Evolutionary conservation across 257 asterid species (phyloP).

Genomic region (Solanum medicagineum): DNA sequence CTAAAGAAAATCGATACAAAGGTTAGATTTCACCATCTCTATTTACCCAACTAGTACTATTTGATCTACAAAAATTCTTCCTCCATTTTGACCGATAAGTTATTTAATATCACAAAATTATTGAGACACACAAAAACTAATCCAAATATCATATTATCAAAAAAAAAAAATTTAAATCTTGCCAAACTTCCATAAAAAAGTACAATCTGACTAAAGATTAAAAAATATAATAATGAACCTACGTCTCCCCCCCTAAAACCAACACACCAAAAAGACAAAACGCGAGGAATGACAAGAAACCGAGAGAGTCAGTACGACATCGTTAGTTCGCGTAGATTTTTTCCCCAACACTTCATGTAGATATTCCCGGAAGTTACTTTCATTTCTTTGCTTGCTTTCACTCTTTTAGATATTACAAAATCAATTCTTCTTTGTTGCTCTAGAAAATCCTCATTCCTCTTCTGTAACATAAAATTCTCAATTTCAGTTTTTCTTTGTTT

Average conservation of each 20-base stretch:
- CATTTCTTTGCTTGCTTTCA: neutral
- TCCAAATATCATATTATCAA: no score
- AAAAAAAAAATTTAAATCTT: no score
- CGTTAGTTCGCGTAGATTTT: neutral
- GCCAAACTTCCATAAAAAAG: no score
- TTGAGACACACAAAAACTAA: no score
- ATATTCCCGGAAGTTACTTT: neutral
- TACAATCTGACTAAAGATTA: no score
- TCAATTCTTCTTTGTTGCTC: neutral
- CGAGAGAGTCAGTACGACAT: neutral
- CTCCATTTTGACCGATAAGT: neutral
- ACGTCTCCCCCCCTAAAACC: fast-evolving
- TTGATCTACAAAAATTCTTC: neutral
- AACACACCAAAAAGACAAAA: neutral
- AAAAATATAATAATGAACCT: no score
- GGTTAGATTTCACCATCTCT: no score
- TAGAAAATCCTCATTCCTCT: neutral
- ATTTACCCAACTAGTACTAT: no score
- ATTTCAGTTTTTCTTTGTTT: neutral
- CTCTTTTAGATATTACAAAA: neutral
- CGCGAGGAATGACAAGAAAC: neutral
- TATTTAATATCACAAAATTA: neutral
- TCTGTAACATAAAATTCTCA: neutral
- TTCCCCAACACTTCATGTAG: neutral
- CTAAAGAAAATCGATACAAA: no score